Percentiles rank a stretch among this genome's conserved stretches.
These are phyloP conservation scores for Podila minutissima DNA, from an alignment of 192 early-diverging fungal genomes.

Conservation along the genomic window DNA sequence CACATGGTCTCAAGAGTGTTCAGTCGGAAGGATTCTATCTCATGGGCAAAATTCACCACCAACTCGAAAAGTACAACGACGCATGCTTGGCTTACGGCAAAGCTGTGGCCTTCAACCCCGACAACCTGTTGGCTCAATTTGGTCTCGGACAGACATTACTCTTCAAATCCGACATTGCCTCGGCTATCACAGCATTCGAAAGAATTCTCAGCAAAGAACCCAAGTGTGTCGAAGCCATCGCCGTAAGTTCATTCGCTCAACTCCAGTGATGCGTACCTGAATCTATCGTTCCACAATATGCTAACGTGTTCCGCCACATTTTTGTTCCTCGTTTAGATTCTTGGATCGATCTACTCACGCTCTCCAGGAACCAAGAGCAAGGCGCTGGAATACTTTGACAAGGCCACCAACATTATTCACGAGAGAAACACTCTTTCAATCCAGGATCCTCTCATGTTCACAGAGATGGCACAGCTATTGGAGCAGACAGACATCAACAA, in stretches of 20 bases:
- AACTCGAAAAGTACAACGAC: conserved; percentile 45
- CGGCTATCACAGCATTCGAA: conserved; percentile 63
- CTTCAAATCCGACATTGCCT: conserved; percentile 52
- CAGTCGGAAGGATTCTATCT: conserved; percentile 48
- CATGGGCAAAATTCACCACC: conserved; percentile 49
- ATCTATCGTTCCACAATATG: background rate
- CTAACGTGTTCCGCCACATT: background rate
- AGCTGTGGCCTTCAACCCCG: conserved; percentile 70
- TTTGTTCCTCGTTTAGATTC: conserved; percentile 39
- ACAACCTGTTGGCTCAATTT: conserved; percentile 75
- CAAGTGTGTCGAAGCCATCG: conserved; percentile 71
- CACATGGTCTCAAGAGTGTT: conserved; percentile 39
- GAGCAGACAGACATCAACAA: conserved; percentile 63
- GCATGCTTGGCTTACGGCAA: conserved; percentile 77
- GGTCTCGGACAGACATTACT: conserved; percentile 83
- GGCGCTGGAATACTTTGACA: conserved; percentile 72
- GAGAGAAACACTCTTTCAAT: conserved; percentile 56
- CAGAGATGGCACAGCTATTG: conserved; percentile 72
- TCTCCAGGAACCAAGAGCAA: conserved; percentile 71
- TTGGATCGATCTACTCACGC: conserved; percentile 70
- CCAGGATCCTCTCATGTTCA: conserved; percentile 65
- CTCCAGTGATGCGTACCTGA: background rate
- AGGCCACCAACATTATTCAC: conserved; percentile 64
- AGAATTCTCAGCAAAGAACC: conserved; percentile 68
- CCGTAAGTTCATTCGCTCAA: conserved; percentile 31